These are phyloP conservation scores for Volvariella volvacea DNA, from an alignment of 1,284 basidiomycete genomes.

Conservation along the genomic window DNA sequence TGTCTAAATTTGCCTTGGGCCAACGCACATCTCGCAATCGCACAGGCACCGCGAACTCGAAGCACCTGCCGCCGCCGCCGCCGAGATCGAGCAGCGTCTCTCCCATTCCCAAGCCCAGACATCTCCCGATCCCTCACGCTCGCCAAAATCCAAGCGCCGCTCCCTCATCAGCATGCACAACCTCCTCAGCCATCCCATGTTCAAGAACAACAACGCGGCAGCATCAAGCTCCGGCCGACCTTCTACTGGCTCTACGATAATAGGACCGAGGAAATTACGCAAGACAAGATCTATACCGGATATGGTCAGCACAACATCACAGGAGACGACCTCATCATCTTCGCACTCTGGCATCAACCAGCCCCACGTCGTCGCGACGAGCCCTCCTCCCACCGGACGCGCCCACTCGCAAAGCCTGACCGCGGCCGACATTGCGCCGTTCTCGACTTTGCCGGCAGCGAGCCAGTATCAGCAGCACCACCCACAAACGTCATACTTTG, in stretches of 20 bases:
- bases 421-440: conserved; percentile 53
- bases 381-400: conserved; percentile 38
- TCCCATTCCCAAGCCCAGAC: conserved; percentile 18
- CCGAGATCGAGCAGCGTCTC: conserved; percentile 25
- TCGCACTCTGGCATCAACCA: conserved; percentile 10
- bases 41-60: conserved; percentile 46
- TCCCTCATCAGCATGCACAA: conserved; percentile 65
- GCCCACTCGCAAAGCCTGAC: conserved; percentile 75
- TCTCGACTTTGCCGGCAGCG: conserved; percentile 11
- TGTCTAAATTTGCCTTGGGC: conserved; percentile 7
- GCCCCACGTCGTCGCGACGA: conserved; percentile 1
- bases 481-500: conserved; percentile 12
- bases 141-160: conserved; percentile 39
- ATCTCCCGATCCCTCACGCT: conserved; percentile 21
- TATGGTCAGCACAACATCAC: conserved; percentile 23
- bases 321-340: conserved; percentile 15
- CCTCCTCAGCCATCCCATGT: conserved; percentile 47
- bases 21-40: conserved; percentile 4
- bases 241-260: conserved; percentile 20
- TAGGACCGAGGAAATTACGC: conserved; percentile 43
- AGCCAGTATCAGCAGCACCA: not conserved
- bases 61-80: conserved; percentile 41
- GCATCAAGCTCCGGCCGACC: conserved; percentile 11
- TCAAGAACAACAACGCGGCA: conserved; percentile 28
- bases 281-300: conserved; percentile 70